Evolutionary conservation across 768 basidiomycete genomes (phyloP), one percentile per base, ranked within the genome.

Genomic region (Suillus spraguei): DNA sequence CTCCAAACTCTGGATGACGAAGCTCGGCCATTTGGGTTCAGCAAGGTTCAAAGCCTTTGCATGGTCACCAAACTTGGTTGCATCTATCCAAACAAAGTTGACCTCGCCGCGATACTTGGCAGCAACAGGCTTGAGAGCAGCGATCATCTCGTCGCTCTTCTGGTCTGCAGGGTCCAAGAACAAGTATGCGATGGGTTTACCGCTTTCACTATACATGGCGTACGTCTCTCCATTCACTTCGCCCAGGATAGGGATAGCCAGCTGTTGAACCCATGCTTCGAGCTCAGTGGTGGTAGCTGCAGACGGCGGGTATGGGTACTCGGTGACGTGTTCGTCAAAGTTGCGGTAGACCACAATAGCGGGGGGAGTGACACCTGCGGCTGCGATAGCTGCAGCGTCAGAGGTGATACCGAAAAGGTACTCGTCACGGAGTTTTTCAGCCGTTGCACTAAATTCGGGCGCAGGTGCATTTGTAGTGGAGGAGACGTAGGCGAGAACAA

Each of bases 71-170:
- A 95, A 99, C 76, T 95, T 95, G 79, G 90, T 79, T 28, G 94
- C 95, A 76, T 99, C 97, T 69, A 99, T 99, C 89, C 90, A 97
- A 65, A 99, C 97, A 76, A 98, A 97, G 88, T 97, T 97, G 74
- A 99, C 72, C 79, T 93, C 89, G 69, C 87, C 84, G 79, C 92
- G 94, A 82, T 86, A 87, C 72, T 88, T 86, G 60, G 87, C 80
- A 8, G 97, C 97, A 60, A 97, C 76, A 10, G 94, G 88, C 68
- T 82, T 87, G 68, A 98, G 73, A 46, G 82, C 76, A 32, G 87
- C 87, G 66, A 97, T 84, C 56, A 88, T 76, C 36, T 81, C 80
- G 16, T 92, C 83, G 68, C 85, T 88, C 64, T 82, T 81, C 67
- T 87, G 85, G 64, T 85, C 82, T 50, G 84, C 76, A 36, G 96